Conservation (phyloP, 306 rosid genomes). For the Trifolium fragiferum region DNA sequence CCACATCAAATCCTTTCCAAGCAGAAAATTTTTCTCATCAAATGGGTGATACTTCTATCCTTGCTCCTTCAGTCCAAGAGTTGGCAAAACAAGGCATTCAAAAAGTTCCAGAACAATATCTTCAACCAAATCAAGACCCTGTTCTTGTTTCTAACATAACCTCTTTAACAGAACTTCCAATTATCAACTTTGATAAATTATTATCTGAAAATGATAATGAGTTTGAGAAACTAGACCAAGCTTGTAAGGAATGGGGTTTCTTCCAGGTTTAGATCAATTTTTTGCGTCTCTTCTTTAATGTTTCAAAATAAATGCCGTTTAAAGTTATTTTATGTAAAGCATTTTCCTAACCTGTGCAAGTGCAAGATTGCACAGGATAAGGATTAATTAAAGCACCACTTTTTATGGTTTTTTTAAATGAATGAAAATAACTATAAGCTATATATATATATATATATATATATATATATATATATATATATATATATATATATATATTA, state of each 20-base stretch:
- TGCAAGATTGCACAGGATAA: no score
- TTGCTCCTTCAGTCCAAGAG: constrained; percentile 21
- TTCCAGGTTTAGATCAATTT: constrained; percentile 2
- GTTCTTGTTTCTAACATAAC: not conserved
- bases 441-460: no score
- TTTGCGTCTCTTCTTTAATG: not conserved
- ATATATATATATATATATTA: no score
- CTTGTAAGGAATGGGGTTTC: no score
- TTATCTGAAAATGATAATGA: constrained; percentile 10
- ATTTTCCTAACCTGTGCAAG: no score
- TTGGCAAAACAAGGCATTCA: not conserved
- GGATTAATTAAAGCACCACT: no score
- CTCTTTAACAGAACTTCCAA: not conserved
- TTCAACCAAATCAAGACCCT: constrained; percentile 30
- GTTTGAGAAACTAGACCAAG: no score
- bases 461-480: no score
- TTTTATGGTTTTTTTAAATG: no score
- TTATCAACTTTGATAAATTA: not conserved
- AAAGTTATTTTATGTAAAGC: no score
- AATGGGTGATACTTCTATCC: not conserved
- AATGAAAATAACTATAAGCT: no score
- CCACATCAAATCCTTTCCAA: not conserved
- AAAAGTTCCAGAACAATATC: constrained; percentile 7
- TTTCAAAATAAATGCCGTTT: no score
- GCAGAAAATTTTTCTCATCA: not conserved